Percentiles rank a stretch among this genome's conserved stretches.
Conservation (phyloP, 805 yeast genomes). For the Metschnikowia hibisci region DNA sequence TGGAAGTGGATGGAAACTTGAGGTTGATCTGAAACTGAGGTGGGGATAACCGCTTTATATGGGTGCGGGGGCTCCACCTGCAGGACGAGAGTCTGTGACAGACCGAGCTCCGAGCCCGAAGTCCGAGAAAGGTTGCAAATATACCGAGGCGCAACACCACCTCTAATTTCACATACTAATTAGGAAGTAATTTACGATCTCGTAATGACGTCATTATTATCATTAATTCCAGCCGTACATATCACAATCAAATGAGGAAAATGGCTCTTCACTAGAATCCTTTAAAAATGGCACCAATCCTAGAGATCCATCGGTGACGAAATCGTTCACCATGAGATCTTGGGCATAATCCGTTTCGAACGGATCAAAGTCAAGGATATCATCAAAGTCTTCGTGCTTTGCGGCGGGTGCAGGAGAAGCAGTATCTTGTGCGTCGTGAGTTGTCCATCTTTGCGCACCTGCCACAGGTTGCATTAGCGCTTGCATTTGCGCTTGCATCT, state of each 20-base stretch:
- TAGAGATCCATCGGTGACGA: slow-evolving; percentile 78
- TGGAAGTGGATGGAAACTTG: background rate
- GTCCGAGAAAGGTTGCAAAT: background rate
- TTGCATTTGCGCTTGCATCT: background rate
- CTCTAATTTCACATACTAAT: too few relatives aligned
- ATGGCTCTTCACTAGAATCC: slow-evolving; percentile 4
- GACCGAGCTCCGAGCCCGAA: slow-evolving; percentile 1
- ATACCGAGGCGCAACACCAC: too few relatives aligned
- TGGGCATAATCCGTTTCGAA: slow-evolving; percentile 31
- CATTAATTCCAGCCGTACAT: background rate
- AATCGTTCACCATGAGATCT: slow-evolving; percentile 41
- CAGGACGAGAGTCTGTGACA: background rate
- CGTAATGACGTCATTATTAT: too few relatives aligned
- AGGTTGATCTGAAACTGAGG: too few relatives aligned
- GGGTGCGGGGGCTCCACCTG: background rate
- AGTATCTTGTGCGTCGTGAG: background rate
- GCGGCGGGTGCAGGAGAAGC: background rate
- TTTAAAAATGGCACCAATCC: slow-evolving; percentile 65
- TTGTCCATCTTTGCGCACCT: slow-evolving; percentile 1
- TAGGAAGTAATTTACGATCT: too few relatives aligned
- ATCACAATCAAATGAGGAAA: background rate
- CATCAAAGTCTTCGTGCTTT: slow-evolving; percentile 14
- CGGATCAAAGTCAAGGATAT: slow-evolving; percentile 36
- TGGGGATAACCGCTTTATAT: background rate
- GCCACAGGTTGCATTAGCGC: background rate